Base-by-base conservation (phyloP, 2,329 filamentous ascomycete genomes). In the Cladorrhinum sp. region DNA sequence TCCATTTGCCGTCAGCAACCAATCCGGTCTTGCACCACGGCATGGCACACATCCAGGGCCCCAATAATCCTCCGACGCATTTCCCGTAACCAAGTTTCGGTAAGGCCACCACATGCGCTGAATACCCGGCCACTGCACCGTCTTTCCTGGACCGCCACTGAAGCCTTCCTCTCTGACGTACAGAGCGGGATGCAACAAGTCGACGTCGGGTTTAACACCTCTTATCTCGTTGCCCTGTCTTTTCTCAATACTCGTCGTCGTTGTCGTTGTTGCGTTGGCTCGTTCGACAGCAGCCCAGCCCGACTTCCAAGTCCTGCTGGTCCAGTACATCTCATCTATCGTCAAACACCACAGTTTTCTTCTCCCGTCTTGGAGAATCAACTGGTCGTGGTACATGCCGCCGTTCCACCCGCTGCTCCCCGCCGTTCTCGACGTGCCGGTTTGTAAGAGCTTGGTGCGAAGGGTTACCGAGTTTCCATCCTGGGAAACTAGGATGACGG, bases 311-410 rank as follows among this genome's bases (percentile, higher is more conserved):
- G 52, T 62, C 21, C 9, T 55, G 12, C 59, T 62, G n/a, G 51
- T 57, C 64, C 64, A 65, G 58, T 65, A 65, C 21, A 65, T 62
- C 59, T 65, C 64, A 39, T 65, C 64, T 30, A 65, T 65, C 23
- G 59, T 64, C 28, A 64, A 23, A 39, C 59, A 50, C 64, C 64
- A 65, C 3, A 65, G 50, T 57, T 65, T 65, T 9, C 64, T 49
- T n/a, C 60, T 55, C 12, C 18, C 50, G 2, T 55, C 52, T 48
- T 65, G 59, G 18, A 65, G 55, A n/a, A 65, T 62, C 5, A 64
- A 51, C 46, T 65, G 64, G 49, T 65, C 64, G 30, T 63, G 62
- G 30, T 65, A 65, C 57, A 65, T 65, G 10, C 64, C 64, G 0
- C 64, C 64, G 52, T 62, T 64, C 55, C 63, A 63, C n/a, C 61